A percentile compares a stretch with the other conserved stretches of the same genome.
These are phyloP conservation scores for Cinchona pubescens DNA, from an alignment of 257 asterid genomes.

Conservation along the genomic window DNA sequence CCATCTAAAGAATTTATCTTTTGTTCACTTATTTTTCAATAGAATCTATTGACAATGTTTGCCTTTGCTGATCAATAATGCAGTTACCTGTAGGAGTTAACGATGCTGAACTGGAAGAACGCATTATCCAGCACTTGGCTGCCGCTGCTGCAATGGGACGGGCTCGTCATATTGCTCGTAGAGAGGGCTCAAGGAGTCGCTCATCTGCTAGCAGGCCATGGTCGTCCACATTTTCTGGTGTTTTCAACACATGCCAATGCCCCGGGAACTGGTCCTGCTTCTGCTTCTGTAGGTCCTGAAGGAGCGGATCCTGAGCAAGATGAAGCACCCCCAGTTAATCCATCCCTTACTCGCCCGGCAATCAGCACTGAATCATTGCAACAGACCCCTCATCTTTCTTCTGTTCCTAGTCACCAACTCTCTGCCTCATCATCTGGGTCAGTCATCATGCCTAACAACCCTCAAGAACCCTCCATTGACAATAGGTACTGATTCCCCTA, in stretches of 20 bases:
- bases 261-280: conserved; percentile 38
- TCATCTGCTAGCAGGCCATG: conserved; percentile 55
- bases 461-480: conserved; percentile 33
- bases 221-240: conserved; percentile 53
- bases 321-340: conserved; percentile 31
- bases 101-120: conserved; percentile 75
- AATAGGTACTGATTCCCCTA: conserved; percentile 47
- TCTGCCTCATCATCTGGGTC: conserved; percentile 57
- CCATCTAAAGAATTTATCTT: conserved; percentile 8
- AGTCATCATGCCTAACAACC: conserved; percentile 25
- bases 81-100: conserved; percentile 70
- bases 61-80: conserved; percentile 18
- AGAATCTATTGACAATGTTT: conserved; percentile 16
- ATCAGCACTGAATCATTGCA: conserved; percentile 29
- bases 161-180: conserved; percentile 56
- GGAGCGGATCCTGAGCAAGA: conserved; percentile 43
- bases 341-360: conserved; percentile 23
- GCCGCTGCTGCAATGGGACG: conserved; percentile 94
- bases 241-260: conserved; percentile 51
- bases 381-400: conserved; percentile 21
- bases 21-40: conserved; percentile 8
- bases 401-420: conserved; percentile 35
- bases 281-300: conserved; percentile 32
- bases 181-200: conserved; percentile 59
- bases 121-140: conserved; percentile 85